Evolutionary conservation across 2,329 filamentous ascomycete genomes (phyloP), one percentile per base, ranked within the genome.

Genomic region (Paracorniculantispora psalliotae): DNA sequence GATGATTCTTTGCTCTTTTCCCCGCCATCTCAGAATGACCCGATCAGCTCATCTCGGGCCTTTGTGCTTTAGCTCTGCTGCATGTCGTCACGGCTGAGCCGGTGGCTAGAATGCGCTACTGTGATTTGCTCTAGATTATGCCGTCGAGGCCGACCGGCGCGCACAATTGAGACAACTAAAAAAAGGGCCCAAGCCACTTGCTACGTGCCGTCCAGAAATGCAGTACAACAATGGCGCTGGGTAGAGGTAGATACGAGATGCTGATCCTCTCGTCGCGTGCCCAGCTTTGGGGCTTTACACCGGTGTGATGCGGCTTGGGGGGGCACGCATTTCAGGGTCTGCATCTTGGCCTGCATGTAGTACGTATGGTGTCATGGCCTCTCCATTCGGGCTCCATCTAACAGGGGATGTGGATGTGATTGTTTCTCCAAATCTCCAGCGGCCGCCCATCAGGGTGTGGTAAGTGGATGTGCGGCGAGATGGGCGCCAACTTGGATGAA

Each of bases 41-140:
- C 2, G 19, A 35, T 51, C 6, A 25, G 3, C 39, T 35, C 19
- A 4, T 13, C 19, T 19, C 9, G 21, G 47, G 17, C 47, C 47
- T 26, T 21, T 25, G 19, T 52, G 37, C 37, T 10, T 21, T 25
- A 17, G 23, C 19, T 23, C 21, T 23, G 17, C 33, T 12, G 7
- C 51, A 30, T n/a, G 19, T 41, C 23, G 35, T 43, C 12, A 49
- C 26, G 17, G 33, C 44, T 41, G 54, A 23, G 33, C 25, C 2
- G 19, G 46, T 57, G 54, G 54, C 54, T 21, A 23, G 21, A 53
- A 53, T 53, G 30, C 48, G 19, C 37, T 8, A 49, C 49, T 48
- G 39, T 59, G 57, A 59, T 59, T 59, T 59, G 57, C 25, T 23
- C 57, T 19, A 59, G 57, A 48, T 53, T 30, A 53, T 50, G 46